Evolutionary conservation across 179 eudicot species (phyloP).

Genomic region (Pouteria campechiana): DNA sequence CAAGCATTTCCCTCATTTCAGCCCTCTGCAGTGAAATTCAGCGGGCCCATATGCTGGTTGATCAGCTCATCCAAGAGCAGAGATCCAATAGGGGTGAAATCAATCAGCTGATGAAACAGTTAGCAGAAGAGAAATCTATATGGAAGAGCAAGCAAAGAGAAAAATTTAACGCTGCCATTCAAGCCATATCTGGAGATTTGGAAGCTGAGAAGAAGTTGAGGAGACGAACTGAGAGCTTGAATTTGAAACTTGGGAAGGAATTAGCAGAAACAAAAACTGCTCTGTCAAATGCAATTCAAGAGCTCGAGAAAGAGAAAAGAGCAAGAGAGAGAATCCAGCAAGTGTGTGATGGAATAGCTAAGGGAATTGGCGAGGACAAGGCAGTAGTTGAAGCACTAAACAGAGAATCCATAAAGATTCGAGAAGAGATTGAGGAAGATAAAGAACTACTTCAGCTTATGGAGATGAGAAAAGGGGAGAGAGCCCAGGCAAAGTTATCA

Average conservation of each 20-base stretch:
- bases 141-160: slow-evolving; percentile 66
- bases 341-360: slow-evolving; percentile 64
- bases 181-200: slow-evolving; percentile 63
- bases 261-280: slow-evolving; percentile 50
- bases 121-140: slow-evolving; percentile 64
- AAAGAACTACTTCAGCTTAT: slow-evolving; percentile 56
- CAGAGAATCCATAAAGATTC: slow-evolving; percentile 37
- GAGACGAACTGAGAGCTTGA: slow-evolving; percentile 62
- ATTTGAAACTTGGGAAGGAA: slow-evolving; percentile 81
- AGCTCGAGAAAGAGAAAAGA: slow-evolving; percentile 55
- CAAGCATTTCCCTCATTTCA: slow-evolving; percentile 75
- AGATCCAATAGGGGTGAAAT: slow-evolving; percentile 54
- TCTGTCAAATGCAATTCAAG: slow-evolving; percentile 41
- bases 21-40: slow-evolving; percentile 91
- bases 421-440: slow-evolving; percentile 53
- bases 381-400: slow-evolving; percentile 31
- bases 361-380: slow-evolving; percentile 51
- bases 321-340: slow-evolving; percentile 59
- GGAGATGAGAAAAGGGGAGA: slow-evolving; percentile 51
- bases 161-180: slow-evolving; percentile 64
- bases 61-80: slow-evolving; percentile 55
- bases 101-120: slow-evolving; percentile 29
- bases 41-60: slow-evolving; percentile 78
- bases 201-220: slow-evolving; percentile 77
- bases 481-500: slow-evolving; percentile 48